Evolutionary conservation across 495 filamentous ascomycete genomes (phyloP).

Genomic region (Penicillium dipodomyicola): DNA sequence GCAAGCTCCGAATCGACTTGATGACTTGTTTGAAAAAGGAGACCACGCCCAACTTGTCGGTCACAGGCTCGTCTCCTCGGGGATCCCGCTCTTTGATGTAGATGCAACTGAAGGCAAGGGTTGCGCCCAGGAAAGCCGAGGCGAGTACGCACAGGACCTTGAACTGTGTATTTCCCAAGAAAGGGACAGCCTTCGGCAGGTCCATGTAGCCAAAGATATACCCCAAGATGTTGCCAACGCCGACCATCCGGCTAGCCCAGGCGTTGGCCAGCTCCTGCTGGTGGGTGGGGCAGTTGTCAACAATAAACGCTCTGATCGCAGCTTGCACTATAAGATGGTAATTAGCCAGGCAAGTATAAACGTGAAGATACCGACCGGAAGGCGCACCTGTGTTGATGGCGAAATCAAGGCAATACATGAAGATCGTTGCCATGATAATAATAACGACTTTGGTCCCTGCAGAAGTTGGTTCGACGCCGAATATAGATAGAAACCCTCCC

Average conservation of each 20-base stretch:
- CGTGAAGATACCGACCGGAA: slow-evolving; percentile 2
- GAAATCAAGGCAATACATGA: slow-evolving; percentile 85
- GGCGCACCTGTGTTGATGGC: slow-evolving; percentile 82
- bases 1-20: slow-evolving; percentile 69
- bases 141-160: slow-evolving; percentile 84
- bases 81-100: slow-evolving; percentile 78
- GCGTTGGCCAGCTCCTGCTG: slow-evolving; percentile 89
- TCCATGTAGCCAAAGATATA: slow-evolving; percentile 80
- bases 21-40: slow-evolving; percentile 77
- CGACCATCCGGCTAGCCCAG: slow-evolving; percentile 77
- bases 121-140: slow-evolving; percentile 62
- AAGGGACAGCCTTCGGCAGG: slow-evolving; percentile 66
- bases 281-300: slow-evolving; percentile 83
- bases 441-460: slow-evolving; percentile 55
- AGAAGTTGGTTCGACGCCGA: slow-evolving; percentile 65
- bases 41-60: slow-evolving; percentile 60
- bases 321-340: slow-evolving; percentile 64
- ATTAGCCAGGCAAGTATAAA: neutral
- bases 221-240: slow-evolving; percentile 82
- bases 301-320: slow-evolving; percentile 82
- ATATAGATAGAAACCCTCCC: slow-evolving; percentile 63
- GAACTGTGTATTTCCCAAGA: slow-evolving; percentile 82
- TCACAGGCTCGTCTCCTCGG: slow-evolving; percentile 58
- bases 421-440: slow-evolving; percentile 72
- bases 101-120: slow-evolving; percentile 62